phyloP scores from a whole-genome alignment of 2,329 filamentous ascomycete genomes.

The Fusarium sp. region DNA sequence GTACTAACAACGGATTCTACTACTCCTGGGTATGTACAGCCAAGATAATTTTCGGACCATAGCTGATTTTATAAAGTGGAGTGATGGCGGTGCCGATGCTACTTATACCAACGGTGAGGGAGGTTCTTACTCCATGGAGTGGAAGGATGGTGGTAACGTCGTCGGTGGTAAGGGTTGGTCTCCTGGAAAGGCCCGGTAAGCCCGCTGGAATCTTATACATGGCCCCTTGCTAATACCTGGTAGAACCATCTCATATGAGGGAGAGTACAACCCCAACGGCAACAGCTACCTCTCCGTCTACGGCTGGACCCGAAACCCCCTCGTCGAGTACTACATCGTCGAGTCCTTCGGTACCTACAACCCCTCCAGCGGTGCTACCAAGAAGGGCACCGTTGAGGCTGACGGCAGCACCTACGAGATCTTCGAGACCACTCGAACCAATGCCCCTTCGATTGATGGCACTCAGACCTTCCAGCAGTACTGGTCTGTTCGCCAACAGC shows the following conservation, averaged over 20 bases:
- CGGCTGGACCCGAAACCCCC: conserved; percentile 50
- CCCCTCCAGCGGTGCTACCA: conserved; percentile 46
- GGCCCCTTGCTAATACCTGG: not conserved
- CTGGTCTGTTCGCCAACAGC: conserved; percentile 60
- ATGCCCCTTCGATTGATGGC: conserved; percentile 58
- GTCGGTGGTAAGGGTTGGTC: conserved; percentile 43
- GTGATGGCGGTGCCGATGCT: conserved; percentile 54
- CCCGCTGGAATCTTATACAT: conserved; percentile 39
- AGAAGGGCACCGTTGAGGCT: conserved; percentile 45
- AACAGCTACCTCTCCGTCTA: conserved; percentile 52
- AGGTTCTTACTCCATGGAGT: conserved; percentile 56
- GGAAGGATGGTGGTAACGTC: conserved; percentile 48
- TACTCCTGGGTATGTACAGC: conserved; percentile 49
- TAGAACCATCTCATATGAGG: conserved; percentile 41
- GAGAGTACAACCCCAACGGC: conserved; percentile 47
- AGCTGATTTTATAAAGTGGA: conserved; percentile 46
- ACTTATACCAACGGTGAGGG: conserved; percentile 55
- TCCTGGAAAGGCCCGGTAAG: conserved; percentile 45
- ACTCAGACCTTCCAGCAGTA: conserved; percentile 62
- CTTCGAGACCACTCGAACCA: conserved; percentile 48
- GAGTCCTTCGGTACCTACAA: conserved; percentile 47
- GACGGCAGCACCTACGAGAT: conserved; percentile 53
- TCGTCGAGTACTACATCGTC: conserved; percentile 52
- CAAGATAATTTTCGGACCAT: not conserved
- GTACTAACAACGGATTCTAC: conserved; percentile 52